These are phyloP conservation scores for Coniochaeta sp. DNA, from an alignment of 2,329 filamentous ascomycete species.

Conservation along the genomic window DNA sequence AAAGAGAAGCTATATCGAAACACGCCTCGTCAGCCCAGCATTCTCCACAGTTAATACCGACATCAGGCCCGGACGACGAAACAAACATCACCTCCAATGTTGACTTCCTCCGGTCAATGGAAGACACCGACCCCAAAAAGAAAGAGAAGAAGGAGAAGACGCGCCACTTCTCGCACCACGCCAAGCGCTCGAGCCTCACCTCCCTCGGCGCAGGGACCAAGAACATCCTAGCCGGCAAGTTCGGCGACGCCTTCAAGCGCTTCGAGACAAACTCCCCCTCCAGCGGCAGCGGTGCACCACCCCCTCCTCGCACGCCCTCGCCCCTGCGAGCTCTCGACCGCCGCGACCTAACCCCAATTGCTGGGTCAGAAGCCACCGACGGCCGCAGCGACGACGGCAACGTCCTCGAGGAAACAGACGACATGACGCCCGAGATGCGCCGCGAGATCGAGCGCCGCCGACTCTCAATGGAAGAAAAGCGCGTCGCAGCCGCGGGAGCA, in stretches of 20 bases:
- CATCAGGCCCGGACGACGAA: conserved; percentile 43
- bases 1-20: conserved; percentile 56
- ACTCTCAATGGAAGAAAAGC: conserved; percentile 79
- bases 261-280: conserved; percentile 60
- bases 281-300: conserved; percentile 13
- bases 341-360: conserved; percentile 60
- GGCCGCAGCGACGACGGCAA: conserved; percentile 61
- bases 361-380: conserved; percentile 68
- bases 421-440: conserved; percentile 78
- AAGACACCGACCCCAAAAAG: conserved; percentile 54
- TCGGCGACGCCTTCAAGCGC: conserved; percentile 87
- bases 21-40: conserved; percentile 23
- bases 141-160: conserved; percentile 40
- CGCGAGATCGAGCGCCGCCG: conserved; percentile 80
- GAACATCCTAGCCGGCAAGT: conserved; percentile 77
- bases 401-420: conserved; percentile 57
- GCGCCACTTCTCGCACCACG: conserved; percentile 43
- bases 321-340: conserved; percentile 40
- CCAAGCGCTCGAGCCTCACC: conserved; percentile 68
- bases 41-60: conserved; percentile 30
- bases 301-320: conserved; percentile 36
- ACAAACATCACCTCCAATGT: conserved; percentile 70
- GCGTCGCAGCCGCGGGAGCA: conserved; percentile 81
- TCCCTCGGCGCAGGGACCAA: conserved; percentile 65
- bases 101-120: conserved; percentile 73